Conservation (phyloP, 2,329 filamentous ascomycete species). For the Pseudocercospora fijiensis region DNA sequence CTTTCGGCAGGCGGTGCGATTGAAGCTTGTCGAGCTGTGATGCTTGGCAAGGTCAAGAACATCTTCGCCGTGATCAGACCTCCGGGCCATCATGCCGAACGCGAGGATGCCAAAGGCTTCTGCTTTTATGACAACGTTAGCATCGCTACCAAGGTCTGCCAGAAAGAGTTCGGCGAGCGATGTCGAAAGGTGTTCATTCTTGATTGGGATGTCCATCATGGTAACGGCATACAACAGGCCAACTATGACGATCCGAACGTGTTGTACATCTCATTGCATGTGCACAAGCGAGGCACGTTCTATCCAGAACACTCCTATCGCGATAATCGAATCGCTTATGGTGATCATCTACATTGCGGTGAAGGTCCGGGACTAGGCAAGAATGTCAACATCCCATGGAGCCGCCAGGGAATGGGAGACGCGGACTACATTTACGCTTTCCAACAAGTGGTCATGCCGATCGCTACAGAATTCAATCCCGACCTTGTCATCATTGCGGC, state of each 20-base stretch:
- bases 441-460: conserved; percentile 93
- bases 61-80: conserved; percentile 93
- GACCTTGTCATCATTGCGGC: conserved; percentile 94
- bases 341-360: conserved; percentile 61
- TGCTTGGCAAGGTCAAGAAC: conserved; percentile 81
- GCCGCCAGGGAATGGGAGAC: conserved; percentile 77
- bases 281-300: conserved; percentile 78
- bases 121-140: conserved; percentile 98
- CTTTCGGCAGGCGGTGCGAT: conserved; percentile 91
- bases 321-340: conserved; percentile 55
- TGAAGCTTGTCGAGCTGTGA: conserved; percentile 91
- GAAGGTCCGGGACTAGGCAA: conserved; percentile 57
- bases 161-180: conserved; percentile 70
- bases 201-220: conserved; percentile 79
- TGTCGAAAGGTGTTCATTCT: conserved; percentile 90
- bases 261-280: conserved; percentile 91
- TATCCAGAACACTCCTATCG: conserved; percentile 69
- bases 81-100: conserved; percentile 92
- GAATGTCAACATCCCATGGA: conserved; percentile 71
- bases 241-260: conserved; percentile 95
- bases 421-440: conserved; percentile 97
- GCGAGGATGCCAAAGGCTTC: conserved; percentile 82
- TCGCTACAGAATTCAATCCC: conserved; percentile 87
- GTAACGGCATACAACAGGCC: conserved; percentile 93
- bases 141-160: conserved; percentile 85